A percentile compares a stretch with the other conserved stretches of the same genome.
Conservation (phyloP, 108 stramenopile genomes). For the Fragilariopsis cylindrus region DNA sequence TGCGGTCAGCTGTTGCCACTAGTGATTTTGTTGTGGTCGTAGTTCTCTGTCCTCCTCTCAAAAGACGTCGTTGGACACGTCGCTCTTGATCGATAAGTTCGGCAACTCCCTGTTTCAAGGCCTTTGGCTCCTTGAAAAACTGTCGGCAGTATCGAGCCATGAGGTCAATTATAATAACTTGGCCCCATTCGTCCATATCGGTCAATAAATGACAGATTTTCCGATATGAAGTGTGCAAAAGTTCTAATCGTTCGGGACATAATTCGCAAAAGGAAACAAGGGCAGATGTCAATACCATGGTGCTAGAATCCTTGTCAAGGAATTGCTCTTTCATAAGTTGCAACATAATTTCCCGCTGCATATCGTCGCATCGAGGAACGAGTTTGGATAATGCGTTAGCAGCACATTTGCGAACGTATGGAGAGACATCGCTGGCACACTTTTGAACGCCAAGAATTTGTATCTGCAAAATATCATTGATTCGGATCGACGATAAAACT, state of each 20-base stretch:
- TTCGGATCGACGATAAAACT: constrained; percentile 94
- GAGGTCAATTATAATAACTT: constrained; percentile 84
- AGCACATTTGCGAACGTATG: constrained; percentile 98
- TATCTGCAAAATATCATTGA: constrained; percentile 96
- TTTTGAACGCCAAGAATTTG: constrained; percentile 96
- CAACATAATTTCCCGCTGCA: constrained; percentile 54
- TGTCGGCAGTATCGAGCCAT: constrained; percentile 89
- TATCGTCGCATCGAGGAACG: constrained; percentile 63
- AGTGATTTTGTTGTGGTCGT: background rate
- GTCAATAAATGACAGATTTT: constrained; percentile 96
- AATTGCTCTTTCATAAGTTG: constrained; percentile 52
- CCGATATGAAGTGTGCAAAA: constrained; percentile 91
- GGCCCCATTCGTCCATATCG: constrained; percentile 99
- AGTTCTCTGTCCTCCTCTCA: constrained; percentile 17
- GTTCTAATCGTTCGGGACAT: constrained; percentile 87
- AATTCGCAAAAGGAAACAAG: constrained; percentile 92
- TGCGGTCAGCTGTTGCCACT: constrained; percentile 2
- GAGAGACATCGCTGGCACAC: constrained; percentile 87
- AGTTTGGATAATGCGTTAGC: constrained; percentile 95
- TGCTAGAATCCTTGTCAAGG: constrained; percentile 78
- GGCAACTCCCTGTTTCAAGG: constrained; percentile 60
- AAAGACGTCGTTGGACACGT: constrained; percentile 57
- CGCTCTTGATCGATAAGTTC: constrained; percentile 80
- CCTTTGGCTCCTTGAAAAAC: constrained; percentile 83
- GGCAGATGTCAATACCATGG: constrained; percentile 95